A percentile compares a stretch with the other conserved stretches of the same genome.
Conservation (phyloP, 2,329 filamentous ascomycete genomes). For the Talaromyces funiculosus region DNA sequence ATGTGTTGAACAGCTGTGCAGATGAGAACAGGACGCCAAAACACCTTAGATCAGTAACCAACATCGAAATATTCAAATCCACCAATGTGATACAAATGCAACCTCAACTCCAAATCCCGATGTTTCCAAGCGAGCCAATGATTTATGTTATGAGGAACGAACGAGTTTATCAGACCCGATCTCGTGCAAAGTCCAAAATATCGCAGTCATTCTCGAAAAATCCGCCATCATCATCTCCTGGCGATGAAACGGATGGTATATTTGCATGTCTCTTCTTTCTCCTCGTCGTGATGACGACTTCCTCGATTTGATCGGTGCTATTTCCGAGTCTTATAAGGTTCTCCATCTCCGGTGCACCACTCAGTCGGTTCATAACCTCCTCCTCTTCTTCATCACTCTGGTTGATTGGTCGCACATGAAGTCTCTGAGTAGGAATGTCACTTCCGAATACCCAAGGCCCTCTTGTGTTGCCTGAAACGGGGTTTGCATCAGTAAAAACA, state of each 20-base stretch:
- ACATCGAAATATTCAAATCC: not conserved
- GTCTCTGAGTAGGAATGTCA: conserved; percentile 43
- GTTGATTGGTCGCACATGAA: conserved; percentile 42
- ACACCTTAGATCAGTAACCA: not conserved
- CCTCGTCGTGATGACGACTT: conserved; percentile 77
- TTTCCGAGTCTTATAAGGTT: conserved; percentile 47
- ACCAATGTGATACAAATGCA: not conserved
- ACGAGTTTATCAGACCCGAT: conserved; percentile 41
- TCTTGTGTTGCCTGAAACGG: conserved; percentile 31
- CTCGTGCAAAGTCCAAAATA: conserved; percentile 75
- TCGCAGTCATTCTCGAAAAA: conserved; percentile 94
- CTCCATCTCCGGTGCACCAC: conserved; percentile 40
- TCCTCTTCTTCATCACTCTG: conserved; percentile 33
- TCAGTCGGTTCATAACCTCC: conserved; percentile 23
- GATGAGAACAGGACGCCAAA: not conserved
- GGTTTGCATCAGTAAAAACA: conserved; percentile 50
- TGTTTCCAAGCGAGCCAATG: not conserved
- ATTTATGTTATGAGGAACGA: no score
- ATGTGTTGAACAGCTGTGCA: conserved; percentile 10
- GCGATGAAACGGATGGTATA: conserved; percentile 32
- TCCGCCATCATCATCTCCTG: conserved; percentile 52
- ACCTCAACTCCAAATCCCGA: conserved; percentile 2
- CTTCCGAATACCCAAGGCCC: conserved; percentile 52
- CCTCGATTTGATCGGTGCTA: conserved; percentile 58
- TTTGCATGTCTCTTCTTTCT: conserved; percentile 52